Percentiles rank a stretch among this genome's conserved stretches.
Evolutionary conservation across 306 rosid species (phyloP).

Genomic region (Quercus rubra): DNA sequence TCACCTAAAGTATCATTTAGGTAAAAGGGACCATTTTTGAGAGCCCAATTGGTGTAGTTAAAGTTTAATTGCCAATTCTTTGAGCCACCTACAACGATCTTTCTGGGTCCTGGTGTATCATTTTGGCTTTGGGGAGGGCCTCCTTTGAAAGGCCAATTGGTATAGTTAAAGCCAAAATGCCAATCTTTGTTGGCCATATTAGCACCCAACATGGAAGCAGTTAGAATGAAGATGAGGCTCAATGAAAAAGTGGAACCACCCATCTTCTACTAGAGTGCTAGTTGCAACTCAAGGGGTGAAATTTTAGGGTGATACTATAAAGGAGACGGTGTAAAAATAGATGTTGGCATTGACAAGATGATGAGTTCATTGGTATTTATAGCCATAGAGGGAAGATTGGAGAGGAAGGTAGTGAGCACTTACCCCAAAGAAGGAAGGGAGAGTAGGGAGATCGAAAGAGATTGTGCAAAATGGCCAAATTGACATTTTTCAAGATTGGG

Average conservation of each 20-base stretch:
- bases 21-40: slow-evolving; percentile 48
- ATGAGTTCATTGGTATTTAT: slow-evolving; percentile 15
- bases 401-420: neutral
- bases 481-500: slow-evolving; percentile 7
- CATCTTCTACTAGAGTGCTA: neutral
- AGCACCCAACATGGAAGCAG: slow-evolving; percentile 23
- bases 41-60: slow-evolving; percentile 56
- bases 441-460: neutral
- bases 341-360: neutral
- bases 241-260: slow-evolving; percentile 14
- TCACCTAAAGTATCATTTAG: slow-evolving; percentile 63
- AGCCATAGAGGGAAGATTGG: neutral
- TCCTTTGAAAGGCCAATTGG: slow-evolving; percentile 31
- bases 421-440: neutral
- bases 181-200: slow-evolving; percentile 42
- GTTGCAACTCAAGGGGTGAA: neutral
- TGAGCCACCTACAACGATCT: slow-evolving; percentile 55
- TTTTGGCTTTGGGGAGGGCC: slow-evolving; percentile 19
- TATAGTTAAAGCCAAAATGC: slow-evolving; percentile 34
- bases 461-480: slow-evolving; percentile 38
- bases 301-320: neutral
- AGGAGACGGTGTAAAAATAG: neutral
- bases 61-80: slow-evolving; percentile 51
- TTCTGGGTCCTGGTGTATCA: slow-evolving; percentile 24
- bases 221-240: neutral